Percentiles rank a stretch among this genome's conserved stretches.
Conservation (phyloP, 768 basidiomycete genomes). For the Russula lepida region DNA sequence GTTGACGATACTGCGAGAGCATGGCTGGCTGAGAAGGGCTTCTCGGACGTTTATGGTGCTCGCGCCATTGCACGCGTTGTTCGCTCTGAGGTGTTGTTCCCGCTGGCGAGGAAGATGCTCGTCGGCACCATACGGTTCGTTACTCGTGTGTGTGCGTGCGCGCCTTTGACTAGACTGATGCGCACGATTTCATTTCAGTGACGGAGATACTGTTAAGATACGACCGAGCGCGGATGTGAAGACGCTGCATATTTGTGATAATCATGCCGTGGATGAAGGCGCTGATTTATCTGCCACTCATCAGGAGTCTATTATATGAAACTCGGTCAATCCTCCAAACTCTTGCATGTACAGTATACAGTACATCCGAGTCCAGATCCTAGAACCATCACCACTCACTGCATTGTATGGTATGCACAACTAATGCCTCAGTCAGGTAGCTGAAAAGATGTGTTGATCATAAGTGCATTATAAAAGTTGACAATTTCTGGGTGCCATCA, state of each 20-base stretch:
- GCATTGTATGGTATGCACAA: background rate
- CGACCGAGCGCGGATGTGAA: constrained; percentile 37
- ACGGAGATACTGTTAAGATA: constrained; percentile 60
- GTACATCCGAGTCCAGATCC: no score
- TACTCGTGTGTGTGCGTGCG: background rate
- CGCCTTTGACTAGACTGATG: background rate
- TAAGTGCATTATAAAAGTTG: no score
- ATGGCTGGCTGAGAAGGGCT: constrained; percentile 71
- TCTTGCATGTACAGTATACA: background rate
- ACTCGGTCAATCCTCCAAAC: background rate
- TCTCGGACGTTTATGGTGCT: constrained; percentile 81
- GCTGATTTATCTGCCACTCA: background rate
- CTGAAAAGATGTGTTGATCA: no score
- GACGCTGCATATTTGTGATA: constrained; percentile 49
- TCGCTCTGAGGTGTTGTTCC: constrained; percentile 71
- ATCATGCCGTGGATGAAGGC: constrained; percentile 44
- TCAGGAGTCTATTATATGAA: background rate
- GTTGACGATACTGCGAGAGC: constrained; percentile 51
- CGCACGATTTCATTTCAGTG: constrained; percentile 30
- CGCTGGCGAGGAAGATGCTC: constrained; percentile 71
- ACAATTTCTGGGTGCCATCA: no score
- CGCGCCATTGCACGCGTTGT: constrained; percentile 84
- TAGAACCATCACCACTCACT: background rate
- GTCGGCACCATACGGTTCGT: constrained; percentile 60
- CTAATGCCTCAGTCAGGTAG: background rate